Conservation (phyloP, 176 grass and related monocot genomes). For the Zoysia pacifica region DNA sequence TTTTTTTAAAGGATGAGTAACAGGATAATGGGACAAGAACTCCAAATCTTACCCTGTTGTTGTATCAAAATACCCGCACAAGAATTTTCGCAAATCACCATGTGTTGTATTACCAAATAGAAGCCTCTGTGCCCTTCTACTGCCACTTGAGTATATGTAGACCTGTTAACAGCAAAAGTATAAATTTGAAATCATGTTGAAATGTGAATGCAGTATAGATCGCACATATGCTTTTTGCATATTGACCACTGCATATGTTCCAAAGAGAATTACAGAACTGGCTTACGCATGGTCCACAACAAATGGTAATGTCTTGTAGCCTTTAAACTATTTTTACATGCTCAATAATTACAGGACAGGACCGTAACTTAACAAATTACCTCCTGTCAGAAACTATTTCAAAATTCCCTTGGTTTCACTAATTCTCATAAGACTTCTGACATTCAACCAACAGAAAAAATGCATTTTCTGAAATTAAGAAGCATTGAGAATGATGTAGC, state of each 20-base stretch:
- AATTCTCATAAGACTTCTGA: too few relatives aligned
- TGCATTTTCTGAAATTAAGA: too few relatives aligned
- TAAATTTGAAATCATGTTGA: conserved; percentile 33
- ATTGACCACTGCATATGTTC: not conserved
- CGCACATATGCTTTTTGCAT: not conserved
- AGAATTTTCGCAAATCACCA: conserved; percentile 70
- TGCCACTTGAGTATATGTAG: conserved; percentile 98
- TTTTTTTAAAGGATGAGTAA: too few relatives aligned
- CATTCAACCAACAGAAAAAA: too few relatives aligned
- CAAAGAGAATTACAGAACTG: not conserved
- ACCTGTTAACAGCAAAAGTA: conserved; percentile 46
- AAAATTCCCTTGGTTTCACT: too few relatives aligned
- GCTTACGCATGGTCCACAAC: not conserved
- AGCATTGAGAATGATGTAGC: too few relatives aligned
- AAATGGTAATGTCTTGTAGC: too few relatives aligned
- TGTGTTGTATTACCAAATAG: conserved; percentile 78
- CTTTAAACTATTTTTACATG: too few relatives aligned
- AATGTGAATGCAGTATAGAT: not conserved
- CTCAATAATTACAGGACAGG: too few relatives aligned
- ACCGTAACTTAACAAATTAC: too few relatives aligned
- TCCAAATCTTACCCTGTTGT: conserved; percentile 64
- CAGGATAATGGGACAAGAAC: not conserved
- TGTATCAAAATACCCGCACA: conserved; percentile 93
- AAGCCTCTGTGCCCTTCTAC: conserved; percentile 87
- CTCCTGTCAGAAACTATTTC: too few relatives aligned